Base-by-base conservation (phyloP, 768 basidiomycete genomes). In the Xerocomus brunneocitrinus region DNA sequence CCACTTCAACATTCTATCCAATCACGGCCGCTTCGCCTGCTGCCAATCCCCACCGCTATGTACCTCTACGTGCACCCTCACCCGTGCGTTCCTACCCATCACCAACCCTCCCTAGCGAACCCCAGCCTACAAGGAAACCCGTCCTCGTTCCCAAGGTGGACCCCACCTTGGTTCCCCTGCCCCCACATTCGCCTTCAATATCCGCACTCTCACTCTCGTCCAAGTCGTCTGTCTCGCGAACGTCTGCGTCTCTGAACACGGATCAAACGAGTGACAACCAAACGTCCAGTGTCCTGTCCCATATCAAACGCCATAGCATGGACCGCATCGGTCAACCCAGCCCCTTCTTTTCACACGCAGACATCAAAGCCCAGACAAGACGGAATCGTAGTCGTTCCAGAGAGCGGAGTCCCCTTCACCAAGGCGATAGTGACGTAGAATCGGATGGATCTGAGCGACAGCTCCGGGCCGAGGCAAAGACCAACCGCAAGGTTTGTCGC, bases 191-290 rank as follows among this genome's bases (percentile, higher is more conserved):
- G 2, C 89, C 89, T 13, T 84, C 88, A 1, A 72, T 76, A 28
- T 91, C 89, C 22, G 74, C 83, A 0, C 58, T 90, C 14, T 91
- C 89, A 1, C 79, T 84, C 59, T 90, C 89, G n/a, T 89, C 89
- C 4, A 80, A 73, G n/a, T 89, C 87, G 2, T 87, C 85, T 3
- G 71, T 76, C 12, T 85, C 85, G 1, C 73, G 70, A 12, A 80
- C 83, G 0, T 80, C 84, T 1, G 56, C 70, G 12, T 78, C 77
- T 1, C 65, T 62, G 16, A 62, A 68, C 35, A 64, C 61, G 13
- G 74, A 73, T 30, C 78, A 77, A 3, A 64, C 63, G 22, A 61
- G 22, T 71, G 77, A 55, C 64, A 65, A 35, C 69, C 75, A 50
- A 72, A 69, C 58, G 7, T 65, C 75, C 1, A 77, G 76, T 1